A percentile compares a stretch with the other conserved stretches of the same genome.
Conservation (phyloP, 2,329 filamentous ascomycete genomes). For the Ceratocystiopsis sp. region DNA sequence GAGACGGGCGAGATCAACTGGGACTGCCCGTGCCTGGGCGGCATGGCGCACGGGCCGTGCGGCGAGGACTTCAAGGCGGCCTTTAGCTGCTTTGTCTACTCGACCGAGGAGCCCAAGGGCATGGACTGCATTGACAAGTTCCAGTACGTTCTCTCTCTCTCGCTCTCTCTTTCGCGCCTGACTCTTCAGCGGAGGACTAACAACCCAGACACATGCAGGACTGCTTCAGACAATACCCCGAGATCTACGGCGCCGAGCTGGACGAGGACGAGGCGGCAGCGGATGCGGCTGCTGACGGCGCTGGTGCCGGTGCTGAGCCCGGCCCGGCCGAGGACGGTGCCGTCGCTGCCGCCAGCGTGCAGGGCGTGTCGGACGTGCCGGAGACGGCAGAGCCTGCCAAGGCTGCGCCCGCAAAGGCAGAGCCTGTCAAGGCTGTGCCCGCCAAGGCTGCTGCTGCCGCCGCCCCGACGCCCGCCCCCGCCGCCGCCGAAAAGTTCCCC, state of each 20-base stretch:
- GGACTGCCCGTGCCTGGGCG: slow-evolving; percentile 94
- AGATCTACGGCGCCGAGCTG: slow-evolving; percentile 80
- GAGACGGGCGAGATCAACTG: slow-evolving; percentile 99
- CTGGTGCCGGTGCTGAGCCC: slow-evolving; percentile 11
- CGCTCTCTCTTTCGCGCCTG: not conserved
- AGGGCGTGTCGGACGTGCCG: too few species aligned
- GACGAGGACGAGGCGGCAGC: slow-evolving; percentile 60
- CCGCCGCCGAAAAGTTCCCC: too few species aligned
- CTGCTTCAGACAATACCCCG: slow-evolving; percentile 85
- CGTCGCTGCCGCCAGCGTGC: slow-evolving; percentile 3
- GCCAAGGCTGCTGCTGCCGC: too few species aligned
- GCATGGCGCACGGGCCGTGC: slow-evolving; percentile 92
- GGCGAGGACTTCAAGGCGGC: slow-evolving; percentile 89
- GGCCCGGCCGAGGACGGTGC: slow-evolving; percentile 6
- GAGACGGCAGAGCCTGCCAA: too few species aligned
- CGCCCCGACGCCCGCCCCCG: too few species aligned
- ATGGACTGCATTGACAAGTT: slow-evolving; percentile 50
- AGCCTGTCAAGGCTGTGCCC: too few species aligned
- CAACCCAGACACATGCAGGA: slow-evolving; percentile 73
- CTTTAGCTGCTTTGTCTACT: slow-evolving; percentile 98
- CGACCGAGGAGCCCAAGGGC: too few species aligned
- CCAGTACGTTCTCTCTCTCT: slow-evolving; percentile 44
- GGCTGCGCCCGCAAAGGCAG: too few species aligned
- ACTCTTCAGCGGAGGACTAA: slow-evolving; percentile 2
- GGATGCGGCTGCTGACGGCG: slow-evolving; percentile 11